Conservation (phyloP, 768 basidiomycete species). For the Termitomyces sp. region DNA sequence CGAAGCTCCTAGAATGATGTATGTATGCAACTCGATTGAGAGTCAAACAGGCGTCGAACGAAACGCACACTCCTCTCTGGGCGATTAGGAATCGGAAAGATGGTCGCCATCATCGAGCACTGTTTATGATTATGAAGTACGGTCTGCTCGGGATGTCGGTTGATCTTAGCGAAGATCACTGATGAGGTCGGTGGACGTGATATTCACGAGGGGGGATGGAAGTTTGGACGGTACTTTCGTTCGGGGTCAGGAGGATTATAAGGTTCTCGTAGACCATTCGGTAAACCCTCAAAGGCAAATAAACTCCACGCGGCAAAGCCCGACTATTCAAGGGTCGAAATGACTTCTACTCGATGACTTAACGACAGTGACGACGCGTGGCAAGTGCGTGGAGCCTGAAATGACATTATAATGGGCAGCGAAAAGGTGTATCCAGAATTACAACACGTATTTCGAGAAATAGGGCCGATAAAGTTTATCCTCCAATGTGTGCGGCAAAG, state of each 20-base stretch:
- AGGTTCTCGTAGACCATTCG: neutral
- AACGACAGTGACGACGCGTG: slow-evolving; percentile 2
- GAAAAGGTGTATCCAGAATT: slow-evolving; percentile 5
- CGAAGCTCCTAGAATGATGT: slow-evolving; percentile 1
- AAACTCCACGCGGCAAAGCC: slow-evolving; percentile 12
- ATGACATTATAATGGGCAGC: slow-evolving; percentile 5
- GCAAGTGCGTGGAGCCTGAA: slow-evolving; percentile 3
- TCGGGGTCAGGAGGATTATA: neutral
- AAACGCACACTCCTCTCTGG: slow-evolving; percentile 8
- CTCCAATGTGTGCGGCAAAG: neutral
- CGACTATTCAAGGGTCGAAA: slow-evolving; percentile 7
- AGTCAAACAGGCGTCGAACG: slow-evolving; percentile 1
- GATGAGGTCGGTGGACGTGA: neutral
- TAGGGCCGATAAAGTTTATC: neutral
- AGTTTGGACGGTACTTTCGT: neutral
- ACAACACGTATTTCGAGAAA: slow-evolving; percentile 5
- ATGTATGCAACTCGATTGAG: neutral
- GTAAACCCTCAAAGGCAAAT: slow-evolving; percentile 5
- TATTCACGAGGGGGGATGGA: neutral
- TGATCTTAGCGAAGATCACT: neutral
- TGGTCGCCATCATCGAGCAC: neutral
- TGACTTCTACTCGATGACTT: neutral
- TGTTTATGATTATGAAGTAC: neutral
- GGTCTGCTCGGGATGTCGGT: neutral
- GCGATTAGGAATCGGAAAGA: neutral